Conservation (phyloP, 176 grass and related monocot genomes). For the bread wheat (Triticum aestivum) region IWGSC_CS_RefSeq_v2.1 NC_057798.1:50637051-50637550, state of each 20-base stretch:
- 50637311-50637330: too few relatives aligned
- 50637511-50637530: constrained; percentile 66
- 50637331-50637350: not conserved
- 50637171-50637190: not conserved
- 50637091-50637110: constrained; percentile 3
- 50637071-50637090: constrained; percentile 33
- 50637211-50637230: constrained; percentile 22
- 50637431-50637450: constrained; percentile 78
- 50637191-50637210: not conserved
- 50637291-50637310: too few relatives aligned
- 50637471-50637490: constrained; percentile 76
- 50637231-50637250: constrained; percentile 51
- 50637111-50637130: not conserved
- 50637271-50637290: not conserved
- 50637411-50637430: constrained; percentile 90
- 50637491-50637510: constrained; percentile 41
- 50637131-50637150: not conserved
- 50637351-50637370: constrained; percentile 62
- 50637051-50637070: constrained; percentile 10
- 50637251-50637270: constrained; percentile 50
- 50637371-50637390: constrained; percentile 75
- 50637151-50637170: not conserved
- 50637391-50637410: constrained; percentile 70
- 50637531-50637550: constrained; percentile 50
- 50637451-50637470: constrained; percentile 82